phyloP scores from a whole-genome alignment of 768 basidiomycete species.

The Calocybe cyanea region DNA sequence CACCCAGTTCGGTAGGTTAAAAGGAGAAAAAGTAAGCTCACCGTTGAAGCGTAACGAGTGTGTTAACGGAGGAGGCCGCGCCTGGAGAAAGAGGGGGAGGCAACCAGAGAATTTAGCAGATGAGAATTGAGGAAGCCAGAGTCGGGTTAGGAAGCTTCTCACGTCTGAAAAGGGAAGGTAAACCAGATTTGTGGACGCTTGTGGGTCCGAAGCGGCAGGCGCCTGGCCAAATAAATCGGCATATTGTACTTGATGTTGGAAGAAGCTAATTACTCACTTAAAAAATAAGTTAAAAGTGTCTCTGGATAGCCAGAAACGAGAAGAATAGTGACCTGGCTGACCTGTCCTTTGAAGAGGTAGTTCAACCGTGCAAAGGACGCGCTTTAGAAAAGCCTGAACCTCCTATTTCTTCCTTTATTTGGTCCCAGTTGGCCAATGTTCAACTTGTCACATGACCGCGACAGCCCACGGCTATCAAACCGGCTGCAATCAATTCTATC shows the following conservation, averaged over 20 bases:
- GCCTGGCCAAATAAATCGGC: slow-evolving; percentile 32
- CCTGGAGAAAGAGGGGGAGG: slow-evolving; percentile 42
- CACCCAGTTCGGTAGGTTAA: neutral
- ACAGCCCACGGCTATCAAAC: slow-evolving; percentile 8
- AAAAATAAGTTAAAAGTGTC: slow-evolving; percentile 23
- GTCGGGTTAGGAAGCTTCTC: slow-evolving; percentile 32
- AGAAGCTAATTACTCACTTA: slow-evolving; percentile 16
- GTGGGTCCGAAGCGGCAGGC: slow-evolving; percentile 46
- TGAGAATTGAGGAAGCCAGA: slow-evolving; percentile 11
- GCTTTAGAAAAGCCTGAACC: slow-evolving; percentile 15
- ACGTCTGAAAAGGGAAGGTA: slow-evolving; percentile 36
- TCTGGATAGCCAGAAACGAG: slow-evolving; percentile 17
- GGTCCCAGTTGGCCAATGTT: slow-evolving; percentile 49
- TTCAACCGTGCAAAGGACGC: slow-evolving; percentile 23
- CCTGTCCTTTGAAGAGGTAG: slow-evolving; percentile 18
- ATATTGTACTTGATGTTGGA: slow-evolving; percentile 8
- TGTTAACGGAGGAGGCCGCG: slow-evolving; percentile 69
- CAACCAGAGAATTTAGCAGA: slow-evolving; percentile 18
- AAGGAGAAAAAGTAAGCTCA: slow-evolving; percentile 26
- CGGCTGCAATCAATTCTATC: no score
- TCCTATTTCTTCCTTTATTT: slow-evolving; percentile 41
- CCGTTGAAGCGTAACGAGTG: slow-evolving; percentile 58
- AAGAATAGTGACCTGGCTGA: slow-evolving; percentile 8
- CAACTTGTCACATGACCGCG: slow-evolving; percentile 49
- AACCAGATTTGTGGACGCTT: slow-evolving; percentile 41